phyloP scores from a whole-genome alignment of 2,329 filamentous ascomycete genomes.

The Pochonia chlamydosporia region DNA sequence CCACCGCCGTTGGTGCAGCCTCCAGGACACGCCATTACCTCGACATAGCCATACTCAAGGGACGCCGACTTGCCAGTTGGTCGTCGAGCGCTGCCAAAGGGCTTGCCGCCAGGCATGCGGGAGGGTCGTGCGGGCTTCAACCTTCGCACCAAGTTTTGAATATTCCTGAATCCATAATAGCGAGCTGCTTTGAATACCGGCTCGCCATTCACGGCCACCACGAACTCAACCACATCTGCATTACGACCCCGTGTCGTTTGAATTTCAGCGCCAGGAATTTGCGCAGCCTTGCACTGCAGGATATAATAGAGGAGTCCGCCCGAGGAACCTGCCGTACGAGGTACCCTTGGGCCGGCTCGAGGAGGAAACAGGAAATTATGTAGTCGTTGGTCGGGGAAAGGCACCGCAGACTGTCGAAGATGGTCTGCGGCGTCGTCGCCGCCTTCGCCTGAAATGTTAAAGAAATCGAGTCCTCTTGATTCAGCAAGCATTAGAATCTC shows the following conservation, averaged over 20 bases:
- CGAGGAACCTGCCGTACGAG: slow-evolving; percentile 65
- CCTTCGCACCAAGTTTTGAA: slow-evolving; percentile 92
- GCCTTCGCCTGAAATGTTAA: slow-evolving; percentile 42
- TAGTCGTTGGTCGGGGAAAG: slow-evolving; percentile 69
- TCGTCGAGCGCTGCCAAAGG: slow-evolving; percentile 49
- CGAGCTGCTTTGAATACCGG: slow-evolving; percentile 73
- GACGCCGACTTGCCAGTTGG: slow-evolving; percentile 41
- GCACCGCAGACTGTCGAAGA: slow-evolving; percentile 25
- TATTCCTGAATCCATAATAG: slow-evolving; percentile 97
- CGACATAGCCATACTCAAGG: slow-evolving; percentile 82
- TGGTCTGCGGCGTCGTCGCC: slow-evolving; percentile 49
- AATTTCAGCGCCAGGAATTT: slow-evolving; percentile 66
- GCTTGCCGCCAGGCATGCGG: slow-evolving; percentile 71
- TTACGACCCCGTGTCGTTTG: slow-evolving; percentile 74
- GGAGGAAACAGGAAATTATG: slow-evolving; percentile 69
- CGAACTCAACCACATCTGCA: slow-evolving; percentile 83
- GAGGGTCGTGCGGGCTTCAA: slow-evolving; percentile 76
- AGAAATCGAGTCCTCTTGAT: slow-evolving; percentile 72
- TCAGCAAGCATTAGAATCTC: slow-evolving; percentile 88
- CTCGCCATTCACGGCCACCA: slow-evolving; percentile 52
- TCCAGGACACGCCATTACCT: slow-evolving; percentile 99
- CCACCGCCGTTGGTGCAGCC: slow-evolving; percentile 97
- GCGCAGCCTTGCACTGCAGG: slow-evolving; percentile 66
- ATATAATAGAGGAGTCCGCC: slow-evolving; percentile 87
- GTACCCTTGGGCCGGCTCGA: slow-evolving; percentile 35